Conservation (phyloP, 2,329 filamentous ascomycete genomes). For the Paecilomyces variotii region DNA sequence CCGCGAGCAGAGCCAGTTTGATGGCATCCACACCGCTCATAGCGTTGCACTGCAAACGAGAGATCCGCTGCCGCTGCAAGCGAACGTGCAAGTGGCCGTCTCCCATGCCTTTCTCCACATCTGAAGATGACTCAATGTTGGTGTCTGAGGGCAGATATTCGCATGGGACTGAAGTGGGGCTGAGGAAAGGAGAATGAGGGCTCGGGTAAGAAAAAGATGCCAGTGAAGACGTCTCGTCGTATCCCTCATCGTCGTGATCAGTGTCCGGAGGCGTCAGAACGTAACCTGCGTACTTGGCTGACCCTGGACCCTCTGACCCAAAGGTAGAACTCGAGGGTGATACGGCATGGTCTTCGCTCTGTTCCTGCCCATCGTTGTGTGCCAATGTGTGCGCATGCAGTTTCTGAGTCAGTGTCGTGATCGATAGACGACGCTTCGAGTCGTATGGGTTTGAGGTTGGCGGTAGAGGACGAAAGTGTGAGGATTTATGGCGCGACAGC, state of each 20-base stretch:
- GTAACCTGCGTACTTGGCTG: constrained; percentile 14
- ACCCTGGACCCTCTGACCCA: constrained; percentile 2
- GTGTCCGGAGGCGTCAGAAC: constrained; percentile 31
- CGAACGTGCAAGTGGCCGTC: constrained; percentile 19
- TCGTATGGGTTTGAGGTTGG: constrained; percentile 37
- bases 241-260: constrained; percentile 30
- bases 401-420: constrained; percentile 32
- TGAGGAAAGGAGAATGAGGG: constrained; percentile 19
- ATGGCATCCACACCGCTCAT: constrained; percentile 27
- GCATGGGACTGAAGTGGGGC: constrained; percentile 20
- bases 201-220: constrained; percentile 49
- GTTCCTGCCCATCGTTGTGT: constrained; percentile 10
- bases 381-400: constrained; percentile 33
- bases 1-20: constrained; percentile 25
- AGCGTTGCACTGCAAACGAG: constrained; percentile 31
- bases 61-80: constrained; percentile 31
- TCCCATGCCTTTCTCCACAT: constrained; percentile 8
- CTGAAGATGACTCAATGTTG: neutral
- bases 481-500: constrained; percentile 23
- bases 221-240: constrained; percentile 48
- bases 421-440: constrained; percentile 29
- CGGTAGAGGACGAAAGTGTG: constrained; percentile 28
- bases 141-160: constrained; percentile 7
- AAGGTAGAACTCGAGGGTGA: constrained; percentile 5
- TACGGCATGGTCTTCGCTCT: constrained; percentile 10